Percentiles rank a stretch among this genome's conserved stretches.
phyloP scores from a whole-genome alignment of 768 basidiomycete genomes.

The Galerina sulciceps region DNA sequence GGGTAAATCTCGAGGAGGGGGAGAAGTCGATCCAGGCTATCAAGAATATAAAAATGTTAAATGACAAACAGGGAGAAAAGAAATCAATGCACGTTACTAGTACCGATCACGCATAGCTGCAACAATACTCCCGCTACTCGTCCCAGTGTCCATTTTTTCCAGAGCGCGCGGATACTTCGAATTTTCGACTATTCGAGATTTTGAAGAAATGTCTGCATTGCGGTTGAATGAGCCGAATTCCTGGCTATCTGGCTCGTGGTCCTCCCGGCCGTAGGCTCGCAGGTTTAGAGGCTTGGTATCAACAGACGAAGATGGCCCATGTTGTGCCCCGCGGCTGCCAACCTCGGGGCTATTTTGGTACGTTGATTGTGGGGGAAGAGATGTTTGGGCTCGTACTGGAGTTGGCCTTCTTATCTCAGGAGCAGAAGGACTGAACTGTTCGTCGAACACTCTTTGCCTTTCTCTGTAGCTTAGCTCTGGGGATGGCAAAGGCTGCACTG shows the following conservation, averaged over 20 bases:
- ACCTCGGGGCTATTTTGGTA: constrained; percentile 6
- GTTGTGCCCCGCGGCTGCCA: not conserved
- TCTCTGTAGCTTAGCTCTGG: constrained; percentile 14
- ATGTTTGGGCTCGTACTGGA: constrained; percentile 20
- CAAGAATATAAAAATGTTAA: not conserved
- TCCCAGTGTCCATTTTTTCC: constrained; percentile 57
- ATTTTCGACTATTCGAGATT: constrained; percentile 33
- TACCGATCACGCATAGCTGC: constrained; percentile 73
- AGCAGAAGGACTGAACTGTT: not conserved
- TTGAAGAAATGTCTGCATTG: constrained; percentile 17
- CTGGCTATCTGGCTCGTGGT: constrained; percentile 7
- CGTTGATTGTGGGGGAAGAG: constrained; percentile 13
- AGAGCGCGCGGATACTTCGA: constrained; percentile 33
- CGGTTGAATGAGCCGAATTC: constrained; percentile 20
- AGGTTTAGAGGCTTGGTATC: constrained; percentile 10
- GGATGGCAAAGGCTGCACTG: constrained; percentile 7
- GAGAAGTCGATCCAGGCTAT: constrained; percentile 56
- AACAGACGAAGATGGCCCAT: constrained; percentile 18
- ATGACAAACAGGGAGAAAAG: constrained; percentile 1
- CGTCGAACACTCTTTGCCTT: constrained; percentile 3
- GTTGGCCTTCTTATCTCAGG: constrained; percentile 18
- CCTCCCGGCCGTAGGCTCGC: not conserved
- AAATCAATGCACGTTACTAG: constrained; percentile 50
- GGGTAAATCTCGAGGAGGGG: constrained; percentile 64
- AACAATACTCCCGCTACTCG: constrained; percentile 62